Base-by-base conservation (phyloP, 148 eudicot species). In the Amaranthus palmeri region DNA sequence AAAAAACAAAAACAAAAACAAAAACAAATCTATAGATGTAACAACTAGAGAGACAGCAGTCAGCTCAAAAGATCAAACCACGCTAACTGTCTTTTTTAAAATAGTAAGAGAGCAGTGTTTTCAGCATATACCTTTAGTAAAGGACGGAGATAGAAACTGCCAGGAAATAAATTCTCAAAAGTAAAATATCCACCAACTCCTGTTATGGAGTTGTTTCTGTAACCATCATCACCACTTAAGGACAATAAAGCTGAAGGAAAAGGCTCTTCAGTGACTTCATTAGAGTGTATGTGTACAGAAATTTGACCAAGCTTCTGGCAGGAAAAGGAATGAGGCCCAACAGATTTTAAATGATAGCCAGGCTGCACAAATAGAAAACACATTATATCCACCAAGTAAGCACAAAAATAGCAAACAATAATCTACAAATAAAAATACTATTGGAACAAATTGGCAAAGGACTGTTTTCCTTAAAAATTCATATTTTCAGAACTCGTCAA, bases 121-220 rank as follows among this genome's bases (percentile, higher is more conserved):
- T 48, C 48, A 55, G 43, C 18, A 55, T 72, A 68, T 89, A 95
- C 98, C 98, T 95, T 95, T 25, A 95, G 82, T 61, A 95, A 78
- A 81, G 99, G 99, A 45, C 99, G 97, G 57, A 95, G 96, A 79
- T 95, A 95, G 83, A 95, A 95, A 77, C 96, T 95, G 77, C 97
- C 99, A 64, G 97, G 99, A 81, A 95, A 95, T 55, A 95, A 81
- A 80, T 85, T 82, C 71, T 80, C 87, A 65, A 95, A 95, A 10
- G 70, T 67, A 67, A 86, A 95, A 68, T 53, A 77, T 69, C 99
- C 99, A 78, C 99, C 99, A 77, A 83, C 85, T 71, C 85, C 88
- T 62, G 97, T 75, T 41, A 95, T 81, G 17, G 99, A 84, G 79
- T 95, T 95, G 78, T 95, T 95, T 78, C 99, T 89, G 74, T 95